Evolutionary conservation across 2,329 filamentous ascomycete genomes (phyloP).

Genomic region (Eutypella sp.): DNA sequence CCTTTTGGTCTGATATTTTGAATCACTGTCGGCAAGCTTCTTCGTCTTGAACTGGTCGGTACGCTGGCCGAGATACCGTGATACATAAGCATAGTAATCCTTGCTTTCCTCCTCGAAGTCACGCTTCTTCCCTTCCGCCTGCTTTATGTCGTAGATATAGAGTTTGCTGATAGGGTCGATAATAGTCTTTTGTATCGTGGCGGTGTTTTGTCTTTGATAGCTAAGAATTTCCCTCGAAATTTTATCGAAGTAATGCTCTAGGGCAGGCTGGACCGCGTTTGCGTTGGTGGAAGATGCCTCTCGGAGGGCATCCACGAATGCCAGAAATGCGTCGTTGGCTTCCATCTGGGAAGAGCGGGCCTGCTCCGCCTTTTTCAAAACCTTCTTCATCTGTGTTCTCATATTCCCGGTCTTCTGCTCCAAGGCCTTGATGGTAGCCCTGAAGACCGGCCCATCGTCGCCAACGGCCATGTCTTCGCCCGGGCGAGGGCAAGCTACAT

Average conservation of each 20-base stretch:
- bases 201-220: conserved; percentile 81
- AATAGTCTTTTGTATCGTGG: conserved; percentile 84
- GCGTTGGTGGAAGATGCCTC: conserved; percentile 89
- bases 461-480: conserved; percentile 78
- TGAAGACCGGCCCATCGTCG: conserved; percentile 91
- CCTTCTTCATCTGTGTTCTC: conserved; percentile 91
- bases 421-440: conserved; percentile 91
- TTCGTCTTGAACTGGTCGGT: conserved; percentile 97
- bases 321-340: conserved; percentile 79
- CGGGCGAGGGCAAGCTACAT: conserved; percentile 79
- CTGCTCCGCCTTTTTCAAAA: conserved; percentile 88
- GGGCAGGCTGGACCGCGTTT: conserved; percentile 91
- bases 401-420: conserved; percentile 97
- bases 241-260: conserved; percentile 98
- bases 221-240: conserved; percentile 84
- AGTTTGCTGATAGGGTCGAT: conserved; percentile 90
- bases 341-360: conserved; percentile 73
- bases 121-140: conserved; percentile 92
- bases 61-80: conserved; percentile 90
- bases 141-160: conserved; percentile 95
- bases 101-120: conserved; percentile 99
- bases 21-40: conserved; percentile 90
- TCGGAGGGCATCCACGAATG: conserved; percentile 78
- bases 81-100: conserved; percentile 95
- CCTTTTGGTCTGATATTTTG: conserved; percentile 91